Conservation (phyloP, 148 eudicot species). For the Chenopodium suecicum region DNA sequence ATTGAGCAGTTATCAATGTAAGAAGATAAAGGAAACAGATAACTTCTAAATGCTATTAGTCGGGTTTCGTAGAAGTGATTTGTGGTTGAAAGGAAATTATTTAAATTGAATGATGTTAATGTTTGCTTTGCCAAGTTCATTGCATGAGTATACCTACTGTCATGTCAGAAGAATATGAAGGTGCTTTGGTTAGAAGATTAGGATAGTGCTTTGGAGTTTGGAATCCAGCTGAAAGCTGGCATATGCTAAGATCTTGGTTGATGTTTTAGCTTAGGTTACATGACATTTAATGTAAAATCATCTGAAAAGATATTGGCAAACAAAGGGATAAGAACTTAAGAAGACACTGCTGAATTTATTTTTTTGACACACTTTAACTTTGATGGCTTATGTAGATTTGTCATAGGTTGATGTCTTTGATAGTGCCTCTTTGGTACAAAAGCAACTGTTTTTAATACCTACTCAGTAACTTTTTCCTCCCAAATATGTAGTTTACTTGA, state of each 20-base stretch:
- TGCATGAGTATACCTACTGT: constrained; percentile 22
- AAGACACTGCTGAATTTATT: background rate
- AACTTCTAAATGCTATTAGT: constrained; percentile 3
- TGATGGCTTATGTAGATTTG: background rate
- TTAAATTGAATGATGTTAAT: constrained; percentile 7
- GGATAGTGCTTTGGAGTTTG: constrained; percentile 13
- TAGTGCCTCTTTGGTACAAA: background rate
- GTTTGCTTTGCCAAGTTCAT: constrained; percentile 23
- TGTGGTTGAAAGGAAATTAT: background rate
- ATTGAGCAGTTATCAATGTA: background rate
- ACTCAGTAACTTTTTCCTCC: background rate
- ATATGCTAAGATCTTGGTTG: constrained; percentile 15
- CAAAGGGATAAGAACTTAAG: background rate
- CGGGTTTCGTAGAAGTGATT: background rate
- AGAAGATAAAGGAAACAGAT: background rate
- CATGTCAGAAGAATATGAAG: constrained; percentile 18
- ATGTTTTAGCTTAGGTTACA: constrained; percentile 6
- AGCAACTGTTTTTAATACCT: background rate
- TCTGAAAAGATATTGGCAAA: constrained; percentile 13
- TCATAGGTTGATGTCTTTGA: background rate
- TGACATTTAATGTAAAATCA: constrained; percentile 9
- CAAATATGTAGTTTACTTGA: background rate
- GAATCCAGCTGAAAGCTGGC: constrained; percentile 29
- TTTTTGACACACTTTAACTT: background rate
- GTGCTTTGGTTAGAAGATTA: constrained; percentile 13